Base-by-base conservation (phyloP, 345 rosid species). In the Streptanthus diversifolius region DNA sequence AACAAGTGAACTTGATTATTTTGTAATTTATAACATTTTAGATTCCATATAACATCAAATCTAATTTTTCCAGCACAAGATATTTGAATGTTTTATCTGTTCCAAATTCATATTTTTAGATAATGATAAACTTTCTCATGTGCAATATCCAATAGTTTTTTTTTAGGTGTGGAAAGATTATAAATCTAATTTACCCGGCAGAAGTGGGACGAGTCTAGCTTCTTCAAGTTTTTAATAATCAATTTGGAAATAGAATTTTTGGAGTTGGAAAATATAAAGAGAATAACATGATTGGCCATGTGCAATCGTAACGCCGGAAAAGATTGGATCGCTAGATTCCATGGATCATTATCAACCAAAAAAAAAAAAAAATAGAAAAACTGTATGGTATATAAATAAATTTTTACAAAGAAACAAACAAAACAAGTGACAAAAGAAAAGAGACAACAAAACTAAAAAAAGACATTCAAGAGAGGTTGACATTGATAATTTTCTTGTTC, bases 321-420 rank as follows among this genome's bases (percentile, higher is more conserved):
- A 74, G 55, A 66, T 74, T 48, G 73, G 67, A 74, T 74, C 62
- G 67, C 45, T 59, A 67, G 73, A 74, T 74, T 74, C 73, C 44
- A 59, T 58, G 62, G 37, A 74, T 66, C 73, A 39, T 48, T 30
- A 67, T 29, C 54, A 74, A 67, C 62, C 61, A 58, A 74, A 56
- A 5, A 30, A 53, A 11, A 5, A 53, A 17, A 3, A 51, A 12
- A 51, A 25, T 32, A 44, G 25, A 47, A 14, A 17, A n/a, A 18
- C 11, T 17, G 24, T 62, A 25, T 60, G 45, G n/a, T 57, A 30
- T 4, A 30, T 3, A 9, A 9, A 44, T 55, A 5, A 1, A 44
- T 33, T 36, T 36, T 44, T 17, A 56, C 14, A 48, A n/a, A 67
- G 29, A 49, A 40, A 58, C 37, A 67, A 67, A 74, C 53, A 74